Evolutionary conservation across 192 early-diverging fungal species (phyloP).

Genomic region (Gryganskiella cystojenkinii): DNA sequence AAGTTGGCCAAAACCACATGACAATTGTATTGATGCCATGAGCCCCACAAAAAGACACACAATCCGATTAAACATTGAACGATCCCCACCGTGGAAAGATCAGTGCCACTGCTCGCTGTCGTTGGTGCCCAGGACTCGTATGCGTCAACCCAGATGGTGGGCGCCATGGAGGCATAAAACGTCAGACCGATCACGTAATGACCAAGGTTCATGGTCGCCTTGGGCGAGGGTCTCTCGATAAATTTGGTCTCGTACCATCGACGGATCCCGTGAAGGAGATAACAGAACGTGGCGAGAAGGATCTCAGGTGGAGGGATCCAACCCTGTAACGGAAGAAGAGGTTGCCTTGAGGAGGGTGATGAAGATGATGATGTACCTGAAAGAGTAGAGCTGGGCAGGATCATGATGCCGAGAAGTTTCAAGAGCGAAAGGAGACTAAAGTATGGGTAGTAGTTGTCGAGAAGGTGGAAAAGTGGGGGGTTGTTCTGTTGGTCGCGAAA

Average conservation of each 20-base stretch:
- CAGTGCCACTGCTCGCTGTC: not conserved
- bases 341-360: constrained; percentile 8
- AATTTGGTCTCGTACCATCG: constrained; percentile 61
- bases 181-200: constrained; percentile 74
- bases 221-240: constrained; percentile 55
- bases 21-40: constrained; percentile 71
- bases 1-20: constrained; percentile 74
- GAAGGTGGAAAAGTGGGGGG: not conserved
- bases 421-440: constrained; percentile 29
- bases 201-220: constrained; percentile 65
- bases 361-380: constrained; percentile 6
- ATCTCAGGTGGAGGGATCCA: constrained; percentile 19
- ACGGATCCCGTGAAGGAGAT: constrained; percentile 52
- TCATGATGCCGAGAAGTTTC: constrained; percentile 29
- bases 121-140: constrained; percentile 21
- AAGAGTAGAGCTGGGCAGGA: too few relatives aligned
- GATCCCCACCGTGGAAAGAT: not conserved
- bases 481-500: not conserved
- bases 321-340: not conserved
- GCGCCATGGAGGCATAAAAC: constrained; percentile 68
- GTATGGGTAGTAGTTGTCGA: constrained; percentile 4
- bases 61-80: constrained; percentile 42
- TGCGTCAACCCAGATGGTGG: constrained; percentile 63
- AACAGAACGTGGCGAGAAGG: constrained; percentile 45
- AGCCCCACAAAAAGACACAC: constrained; percentile 63